Conservation (phyloP, 192 early-diverging fungal genomes). For the Ambispora gerdemannii region DNA sequence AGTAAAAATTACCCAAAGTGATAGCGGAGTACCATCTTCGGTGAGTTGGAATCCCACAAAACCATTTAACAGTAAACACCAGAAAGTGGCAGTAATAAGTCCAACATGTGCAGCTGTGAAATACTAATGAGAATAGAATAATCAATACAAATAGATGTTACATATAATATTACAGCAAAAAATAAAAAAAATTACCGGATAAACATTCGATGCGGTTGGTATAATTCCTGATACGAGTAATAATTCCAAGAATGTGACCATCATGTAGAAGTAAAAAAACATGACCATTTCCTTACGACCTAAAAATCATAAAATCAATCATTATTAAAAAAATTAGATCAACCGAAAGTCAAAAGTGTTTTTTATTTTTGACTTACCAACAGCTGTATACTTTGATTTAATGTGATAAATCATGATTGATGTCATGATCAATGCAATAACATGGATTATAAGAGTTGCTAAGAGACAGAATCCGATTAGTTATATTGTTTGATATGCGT, state of each 20-base stretch:
- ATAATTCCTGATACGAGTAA: conserved; percentile 91
- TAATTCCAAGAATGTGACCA: conserved; percentile 84
- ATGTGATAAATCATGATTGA: conserved; percentile 98
- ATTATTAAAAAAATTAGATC: not conserved
- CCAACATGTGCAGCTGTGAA: conserved; percentile 69
- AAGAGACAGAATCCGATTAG: not conserved
- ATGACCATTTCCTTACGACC: conserved; percentile 98
- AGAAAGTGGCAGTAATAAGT: conserved; percentile 72
- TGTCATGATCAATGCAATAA: conserved; percentile 94
- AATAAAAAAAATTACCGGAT: conserved; percentile 49
- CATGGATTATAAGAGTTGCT: conserved; percentile 91
- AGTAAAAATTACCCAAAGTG: conserved; percentile 71
- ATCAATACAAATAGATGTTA: not conserved
- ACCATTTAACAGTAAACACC: conserved; percentile 80
- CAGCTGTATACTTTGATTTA: conserved; percentile 96
- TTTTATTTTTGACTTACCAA: too few relatives aligned
- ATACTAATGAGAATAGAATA: conserved; percentile 47
- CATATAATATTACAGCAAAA: not conserved
- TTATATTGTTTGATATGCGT: too few relatives aligned
- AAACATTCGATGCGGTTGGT: conserved; percentile 72
- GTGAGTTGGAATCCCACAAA: conserved; percentile 89
- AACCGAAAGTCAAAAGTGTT: too few relatives aligned
- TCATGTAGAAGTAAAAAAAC: conserved; percentile 96
- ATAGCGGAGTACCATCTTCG: conserved; percentile 82
- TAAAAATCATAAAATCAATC: conserved; percentile 29